A percentile compares a stretch with the other conserved stretches of the same genome.
Evolutionary conservation across 345 rosid species (phyloP).

Genomic region (Salix koriyanagi): DNA sequence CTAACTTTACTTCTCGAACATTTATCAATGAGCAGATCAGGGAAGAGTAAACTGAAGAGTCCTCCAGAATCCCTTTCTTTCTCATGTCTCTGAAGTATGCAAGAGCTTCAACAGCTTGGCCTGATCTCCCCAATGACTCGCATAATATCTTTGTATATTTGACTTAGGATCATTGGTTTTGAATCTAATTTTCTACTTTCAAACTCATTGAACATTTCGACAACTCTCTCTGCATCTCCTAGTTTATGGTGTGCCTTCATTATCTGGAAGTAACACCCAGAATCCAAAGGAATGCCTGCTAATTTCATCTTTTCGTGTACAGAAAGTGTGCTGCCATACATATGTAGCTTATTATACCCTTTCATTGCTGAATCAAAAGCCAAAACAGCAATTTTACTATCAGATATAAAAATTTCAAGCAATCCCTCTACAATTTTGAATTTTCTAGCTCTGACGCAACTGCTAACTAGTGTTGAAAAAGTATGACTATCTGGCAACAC

Average conservation of each 20-base stretch:
- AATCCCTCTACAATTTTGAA: constrained; percentile 44
- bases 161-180: constrained; percentile 26
- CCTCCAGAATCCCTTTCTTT: constrained; percentile 41
- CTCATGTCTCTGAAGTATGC: constrained; percentile 50
- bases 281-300: constrained; percentile 37
- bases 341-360: constrained; percentile 74
- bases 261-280: constrained; percentile 51
- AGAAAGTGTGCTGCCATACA: constrained; percentile 59
- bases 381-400: constrained; percentile 34
- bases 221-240: constrained; percentile 46
- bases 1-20: constrained; percentile 29
- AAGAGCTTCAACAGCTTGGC: constrained; percentile 64
- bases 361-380: constrained; percentile 64
- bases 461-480: constrained; percentile 50
- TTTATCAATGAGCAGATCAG: constrained; percentile 54
- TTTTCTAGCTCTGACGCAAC: constrained; percentile 53
- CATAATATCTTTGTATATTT: constrained; percentile 43
- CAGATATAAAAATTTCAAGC: constrained; percentile 44
- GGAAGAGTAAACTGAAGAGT: constrained; percentile 47
- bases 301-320: constrained; percentile 48
- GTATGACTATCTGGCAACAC: constrained; percentile 57
- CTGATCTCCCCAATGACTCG: constrained; percentile 55
- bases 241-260: constrained; percentile 63
- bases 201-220: constrained; percentile 57
- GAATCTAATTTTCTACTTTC: constrained; percentile 31